Conservation (phyloP, 805 yeast genomes). For the Cyberlindnera suaveolens region DNA sequence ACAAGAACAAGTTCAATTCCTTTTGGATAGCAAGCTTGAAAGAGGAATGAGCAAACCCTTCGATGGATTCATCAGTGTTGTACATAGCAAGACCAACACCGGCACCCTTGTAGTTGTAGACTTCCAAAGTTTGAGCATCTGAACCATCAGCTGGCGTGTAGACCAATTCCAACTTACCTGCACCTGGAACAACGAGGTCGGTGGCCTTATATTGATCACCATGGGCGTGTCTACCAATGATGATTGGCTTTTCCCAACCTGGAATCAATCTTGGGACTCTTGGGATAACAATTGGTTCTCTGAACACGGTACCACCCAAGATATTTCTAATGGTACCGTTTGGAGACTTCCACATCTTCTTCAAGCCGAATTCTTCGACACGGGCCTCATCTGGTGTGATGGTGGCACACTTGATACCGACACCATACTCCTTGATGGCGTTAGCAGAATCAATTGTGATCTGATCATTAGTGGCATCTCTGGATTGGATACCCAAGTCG, state of each 20-base stretch:
- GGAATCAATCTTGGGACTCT: constrained; percentile 83
- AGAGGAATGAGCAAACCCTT: constrained; percentile 88
- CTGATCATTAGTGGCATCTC: constrained; percentile 84
- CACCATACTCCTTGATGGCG: constrained; percentile 83
- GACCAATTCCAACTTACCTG: constrained; percentile 73
- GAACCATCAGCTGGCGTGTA: constrained; percentile 68
- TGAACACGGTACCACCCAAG: constrained; percentile 92
- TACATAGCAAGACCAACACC: constrained; percentile 88
- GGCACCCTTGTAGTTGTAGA: constrained; percentile 61
- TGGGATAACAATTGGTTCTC: constrained; percentile 93
- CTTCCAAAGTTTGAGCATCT: constrained; percentile 48
- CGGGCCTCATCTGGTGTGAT: constrained; percentile 98
- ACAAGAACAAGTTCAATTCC: constrained; percentile 73
- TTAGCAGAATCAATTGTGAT: constrained; percentile 87
- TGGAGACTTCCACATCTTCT: constrained; percentile 97
- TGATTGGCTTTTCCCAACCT: constrained; percentile 91
- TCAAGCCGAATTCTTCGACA: constrained; percentile 82
- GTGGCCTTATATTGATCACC: constrained; percentile 97
- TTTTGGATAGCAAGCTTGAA: constrained; percentile 81
- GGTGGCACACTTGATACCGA: constrained; percentile 96
- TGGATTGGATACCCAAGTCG: constrained; percentile 79
- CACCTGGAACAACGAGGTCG: constrained; percentile 70
- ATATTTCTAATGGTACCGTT: constrained; percentile 96
- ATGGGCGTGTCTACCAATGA: constrained; percentile 95
- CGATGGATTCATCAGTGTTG: constrained; percentile 88